A percentile compares a stretch with the other conserved stretches of the same genome.
Evolutionary conservation across 2,329 filamentous ascomycete genomes (phyloP).

Genomic region (Neopestalotiopsis sp.): DNA sequence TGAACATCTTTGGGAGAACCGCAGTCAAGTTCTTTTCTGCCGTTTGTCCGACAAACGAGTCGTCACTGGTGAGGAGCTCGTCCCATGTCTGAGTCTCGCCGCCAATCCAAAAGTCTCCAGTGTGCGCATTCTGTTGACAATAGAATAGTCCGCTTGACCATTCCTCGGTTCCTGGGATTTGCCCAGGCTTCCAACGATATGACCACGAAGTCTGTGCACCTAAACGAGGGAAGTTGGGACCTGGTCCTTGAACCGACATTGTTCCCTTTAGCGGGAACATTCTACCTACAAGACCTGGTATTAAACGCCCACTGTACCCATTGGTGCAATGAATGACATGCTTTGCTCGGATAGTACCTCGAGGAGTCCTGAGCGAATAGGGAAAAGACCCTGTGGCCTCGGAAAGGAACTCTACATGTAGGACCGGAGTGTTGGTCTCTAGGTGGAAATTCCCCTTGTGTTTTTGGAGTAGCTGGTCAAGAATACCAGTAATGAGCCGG

Average conservation of each 20-base stretch:
- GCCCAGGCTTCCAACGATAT: too few species aligned
- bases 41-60: too few species aligned
- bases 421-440: slow-evolving; percentile 40
- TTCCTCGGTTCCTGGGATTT: not conserved
- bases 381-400: not conserved
- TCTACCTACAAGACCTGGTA: not conserved
- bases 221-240: not conserved
- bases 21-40: too few species aligned
- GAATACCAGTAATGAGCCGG: slow-evolving; percentile 48
- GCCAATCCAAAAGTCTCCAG: not conserved
- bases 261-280: not conserved
- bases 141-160: not conserved
- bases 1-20: too few species aligned
- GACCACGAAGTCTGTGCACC: too few species aligned
- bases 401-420: slow-evolving; percentile 12
- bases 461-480: slow-evolving; percentile 41
- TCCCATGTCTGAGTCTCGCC: not conserved
- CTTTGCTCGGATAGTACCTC: not conserved
- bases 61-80: not conserved
- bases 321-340: not conserved
- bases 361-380: not conserved
- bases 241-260: not conserved
- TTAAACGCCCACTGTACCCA: not conserved
- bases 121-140: not conserved
- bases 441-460: slow-evolving; percentile 39